Base-by-base conservation (phyloP, 1,284 basidiomycete species). In the Neolentinus lepideus region DNA sequence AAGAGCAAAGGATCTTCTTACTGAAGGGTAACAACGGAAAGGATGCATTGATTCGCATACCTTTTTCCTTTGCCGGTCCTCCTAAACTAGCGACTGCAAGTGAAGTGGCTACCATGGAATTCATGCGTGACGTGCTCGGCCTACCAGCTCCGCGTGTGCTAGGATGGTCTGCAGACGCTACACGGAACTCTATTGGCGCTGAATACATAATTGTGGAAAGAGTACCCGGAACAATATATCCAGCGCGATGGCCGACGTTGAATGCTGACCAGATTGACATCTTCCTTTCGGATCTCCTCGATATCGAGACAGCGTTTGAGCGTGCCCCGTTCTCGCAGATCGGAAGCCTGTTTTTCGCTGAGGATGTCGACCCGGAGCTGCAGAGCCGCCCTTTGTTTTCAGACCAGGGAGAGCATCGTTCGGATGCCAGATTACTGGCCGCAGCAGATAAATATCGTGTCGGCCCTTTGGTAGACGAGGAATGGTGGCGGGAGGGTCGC, bases 131-230 rank as follows among this genome's bases (percentile, higher is more conserved):
- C 22, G 60, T 61, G 1, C 64, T 71, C 21, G 53, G 59, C 14
- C 48, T 73, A 9, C 71, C 67, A 12, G 66, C 67, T 25, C 73
- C 73, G 3, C 57, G 58, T 22, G 69, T 74, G 12, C 57, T 70
- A 29, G 61, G 64, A 10, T 73, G 71, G 69, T 65, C 63, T 53
- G 59, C 64, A 9, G 58, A 59, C 2, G 59, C 64, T 9, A 53
- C 57, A 12, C 31, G 27, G 19, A 70, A 60, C 36, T 53, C 58
- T 21, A 69, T 75, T 21, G 71, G 73, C 19, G 59, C 66, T 31
- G 69, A 70, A 45, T 75, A 64, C 61, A 75, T 75, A 35, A 63
- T 75, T 56, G 70, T 72, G 67, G 71, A 73, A 56, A 67, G 66
- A 52, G 58, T 63, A 8, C 46, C 56, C 16, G 73, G 73, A 2